Percentiles rank a stretch among this genome's conserved stretches.
phyloP scores from a whole-genome alignment of 2,329 filamentous ascomycete species.

The Pyricularia grisea region DNA sequence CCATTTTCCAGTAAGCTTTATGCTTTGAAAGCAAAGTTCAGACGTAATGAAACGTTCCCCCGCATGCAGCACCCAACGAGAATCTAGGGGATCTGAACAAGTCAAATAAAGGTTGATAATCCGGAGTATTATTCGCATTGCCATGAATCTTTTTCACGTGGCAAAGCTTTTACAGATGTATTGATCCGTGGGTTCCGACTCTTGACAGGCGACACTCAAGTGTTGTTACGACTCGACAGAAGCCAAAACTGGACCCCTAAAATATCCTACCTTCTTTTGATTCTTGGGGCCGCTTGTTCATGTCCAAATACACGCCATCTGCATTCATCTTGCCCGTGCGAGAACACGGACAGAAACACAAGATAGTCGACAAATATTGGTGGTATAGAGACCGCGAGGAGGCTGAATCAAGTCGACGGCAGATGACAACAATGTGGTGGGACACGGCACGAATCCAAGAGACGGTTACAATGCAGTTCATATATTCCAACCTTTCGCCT shows the following conservation, averaged over 20 bases:
- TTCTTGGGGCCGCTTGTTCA: neutral
- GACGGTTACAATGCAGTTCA: slow-evolving; percentile 59
- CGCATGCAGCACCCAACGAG: neutral
- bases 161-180: neutral
- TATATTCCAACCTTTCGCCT: slow-evolving; percentile 53
- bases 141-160: neutral
- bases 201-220: neutral
- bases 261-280: neutral
- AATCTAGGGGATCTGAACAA: neutral
- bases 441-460: slow-evolving; percentile 58
- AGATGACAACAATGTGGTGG: slow-evolving; percentile 45
- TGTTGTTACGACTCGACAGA: neutral
- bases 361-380: neutral
- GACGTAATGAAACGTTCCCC: neutral
- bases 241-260: neutral
- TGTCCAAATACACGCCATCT: neutral
- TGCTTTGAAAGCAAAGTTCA: neutral
- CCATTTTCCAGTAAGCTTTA: neutral
- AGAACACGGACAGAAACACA: neutral
- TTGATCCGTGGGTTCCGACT: neutral
- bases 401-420: neutral
- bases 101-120: neutral
- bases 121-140: neutral
- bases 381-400: neutral
- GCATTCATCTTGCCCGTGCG: neutral